Percentiles rank a stretch among this genome's conserved stretches.
Conservation (phyloP, 2,329 filamentous ascomycete genomes). For the Aphanocladium album region DNA sequence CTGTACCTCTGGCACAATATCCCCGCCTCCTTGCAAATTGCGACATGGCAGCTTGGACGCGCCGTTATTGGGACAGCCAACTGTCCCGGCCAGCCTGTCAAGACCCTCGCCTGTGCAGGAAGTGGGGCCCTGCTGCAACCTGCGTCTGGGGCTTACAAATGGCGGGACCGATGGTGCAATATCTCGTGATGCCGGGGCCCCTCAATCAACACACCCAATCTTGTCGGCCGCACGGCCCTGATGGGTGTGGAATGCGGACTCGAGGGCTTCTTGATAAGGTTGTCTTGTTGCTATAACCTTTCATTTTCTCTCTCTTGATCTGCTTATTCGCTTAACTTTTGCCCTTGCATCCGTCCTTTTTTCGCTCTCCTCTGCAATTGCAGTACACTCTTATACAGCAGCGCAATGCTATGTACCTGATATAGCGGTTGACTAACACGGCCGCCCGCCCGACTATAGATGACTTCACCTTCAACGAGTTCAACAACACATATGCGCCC, state of each 20-base stretch:
- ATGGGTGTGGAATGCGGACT: not conserved
- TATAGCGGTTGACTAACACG: conserved; percentile 25
- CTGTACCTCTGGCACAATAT: conserved; percentile 12
- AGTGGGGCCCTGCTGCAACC: conserved; percentile 12
- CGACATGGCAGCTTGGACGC: not conserved
- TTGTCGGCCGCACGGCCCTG: conserved; percentile 4
- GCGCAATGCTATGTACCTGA: not conserved
- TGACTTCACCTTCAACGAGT: conserved; percentile 54
- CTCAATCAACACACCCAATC: conserved; percentile 1
- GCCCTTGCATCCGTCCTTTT: not conserved
- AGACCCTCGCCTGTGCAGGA: not conserved
- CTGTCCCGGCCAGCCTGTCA: conserved; percentile 4
- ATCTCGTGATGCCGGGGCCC: conserved; percentile 47
- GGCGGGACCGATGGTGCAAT: conserved; percentile 52
- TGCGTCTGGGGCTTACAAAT: conserved; percentile 37
- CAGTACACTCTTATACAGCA: not conserved
- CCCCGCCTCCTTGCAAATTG: conserved; percentile 13
- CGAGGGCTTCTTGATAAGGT: conserved; percentile 7
- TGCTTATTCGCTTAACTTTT: not conserved
- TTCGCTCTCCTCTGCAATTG: too few species aligned
- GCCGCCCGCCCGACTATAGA: conserved; percentile 40
- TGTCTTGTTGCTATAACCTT: not conserved
- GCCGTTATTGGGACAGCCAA: not conserved
- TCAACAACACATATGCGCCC: conserved; percentile 47
- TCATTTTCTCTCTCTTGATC: not conserved